Base-by-base conservation (phyloP, 2,329 filamentous ascomycete species). In the Calonectria pauciramosa region DNA sequence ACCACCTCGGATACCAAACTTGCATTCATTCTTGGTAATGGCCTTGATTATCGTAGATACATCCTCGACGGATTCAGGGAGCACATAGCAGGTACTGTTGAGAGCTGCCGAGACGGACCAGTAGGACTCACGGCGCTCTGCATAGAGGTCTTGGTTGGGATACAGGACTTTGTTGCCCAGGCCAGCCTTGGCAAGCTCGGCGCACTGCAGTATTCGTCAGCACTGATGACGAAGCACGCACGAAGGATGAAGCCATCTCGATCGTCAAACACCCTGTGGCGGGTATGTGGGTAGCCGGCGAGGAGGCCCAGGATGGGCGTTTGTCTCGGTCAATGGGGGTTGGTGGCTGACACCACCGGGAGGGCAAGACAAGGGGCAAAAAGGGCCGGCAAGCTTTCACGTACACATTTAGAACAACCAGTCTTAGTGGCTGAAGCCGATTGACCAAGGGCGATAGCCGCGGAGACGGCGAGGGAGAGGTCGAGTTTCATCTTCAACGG, bases 1-100 rank as follows among this genome's bases (percentile, higher is more conserved):
- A 44, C 86, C 86, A 23, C 83, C 82, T 1, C 84, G 82, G 41
- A 88, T 82, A 23, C 84, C 86, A 74, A 87, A 87, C 8, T 80
- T 78, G 60, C 84, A 85, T 18, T 80, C 51, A 9, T 79, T 77
- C 6, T 76, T 64, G 32, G 79, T 77, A 0, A 88, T 78, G 2
- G 83, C 78, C 56, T 82, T 84, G 26, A 87, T 79, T 3, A 82
- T 81, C 10, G 77, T 75, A 6, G 86, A 83, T 9, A 87, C 85
- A 72, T 88, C 85, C 8, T 83, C 73, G 8, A 83, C 76, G 1
- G 82, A 80, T 34, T 77, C 72, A 3, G 85, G 85, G 65, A 84
- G 75, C 10, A 82, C 83, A 76, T 86, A 83, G 54, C 85, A 86
- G 80, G 83, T 84, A 8, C 85, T 82, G 5, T 79, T 68, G 32